Base-by-base conservation (phyloP, 2,329 filamentous ascomycete genomes). In the Talaromyces sp. region DNA sequence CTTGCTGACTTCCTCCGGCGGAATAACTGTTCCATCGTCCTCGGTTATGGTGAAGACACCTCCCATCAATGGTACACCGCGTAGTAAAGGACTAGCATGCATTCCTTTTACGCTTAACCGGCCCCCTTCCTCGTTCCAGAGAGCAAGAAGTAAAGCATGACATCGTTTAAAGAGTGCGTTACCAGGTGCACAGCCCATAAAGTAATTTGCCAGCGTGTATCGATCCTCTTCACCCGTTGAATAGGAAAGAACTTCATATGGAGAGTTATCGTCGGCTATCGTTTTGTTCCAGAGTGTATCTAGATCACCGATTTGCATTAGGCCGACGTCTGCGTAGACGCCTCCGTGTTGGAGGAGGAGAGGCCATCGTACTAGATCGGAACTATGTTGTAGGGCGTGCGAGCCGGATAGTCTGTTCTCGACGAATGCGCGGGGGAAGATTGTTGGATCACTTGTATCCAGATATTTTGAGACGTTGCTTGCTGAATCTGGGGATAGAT, bases 301-400 rank as follows among this genome's bases (percentile, higher is more conserved):
- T 2, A 85, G 57, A 65, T 85, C 80, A 6, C 82, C 82, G 54
- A 85, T 83, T 52, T 81, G 79, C 55, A 85, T 73, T 56, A 83
- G 64, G 0, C 82, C 82, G 0, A 82, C 82, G 57, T 85, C 82
- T 0, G 80, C 77, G 59, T 84, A 86, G 0, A 84, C 75, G 24
- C 82, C 83, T 42, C 83, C 82, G 57, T 84, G 82, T 49, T 69
- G 75, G 10, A 83, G 71, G n/a, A 86, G 66, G 11, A 85, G 69
- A 2, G 83, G 82, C 59, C 74, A 84, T 1, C 82, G 78, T 3
- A 85, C 79, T 1, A 86, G 77, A 54, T 86, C 83, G 0, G 81
- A 83, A 0, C 75, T 80, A 61, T 85, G 82, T 60, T 85, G 82
- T 2, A 70, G 67, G 0, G 75, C 77, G 64, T 82, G 82, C 8